These are phyloP conservation scores for Cytospora piceicola DNA, from an alignment of 2,329 filamentous ascomycete genomes.

Conservation along the genomic window DNA sequence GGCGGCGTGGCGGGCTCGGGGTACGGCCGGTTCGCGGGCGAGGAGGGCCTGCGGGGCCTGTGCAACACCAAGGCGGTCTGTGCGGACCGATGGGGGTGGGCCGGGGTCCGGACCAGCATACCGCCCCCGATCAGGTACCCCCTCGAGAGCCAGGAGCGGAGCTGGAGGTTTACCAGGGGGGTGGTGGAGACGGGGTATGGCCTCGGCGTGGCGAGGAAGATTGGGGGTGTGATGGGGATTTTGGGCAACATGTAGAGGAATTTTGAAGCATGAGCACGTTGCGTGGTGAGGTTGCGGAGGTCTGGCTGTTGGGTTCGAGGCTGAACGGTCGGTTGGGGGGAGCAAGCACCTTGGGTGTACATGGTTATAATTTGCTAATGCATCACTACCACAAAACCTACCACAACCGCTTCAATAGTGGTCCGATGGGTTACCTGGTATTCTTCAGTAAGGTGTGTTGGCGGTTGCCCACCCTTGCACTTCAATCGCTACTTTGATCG, in stretches of 20 bases:
- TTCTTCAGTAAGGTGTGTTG: not conserved
- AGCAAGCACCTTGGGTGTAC: not conserved
- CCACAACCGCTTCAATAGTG: not conserved
- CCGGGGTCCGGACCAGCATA: slow-evolving; percentile 74
- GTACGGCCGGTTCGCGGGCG: slow-evolving; percentile 90
- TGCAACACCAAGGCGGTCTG: slow-evolving; percentile 91
- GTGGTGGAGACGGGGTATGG: slow-evolving; percentile 67
- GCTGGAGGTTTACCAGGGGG: slow-evolving; percentile 67
- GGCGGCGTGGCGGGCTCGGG: slow-evolving; percentile 88
- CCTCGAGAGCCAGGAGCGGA: slow-evolving; percentile 64
- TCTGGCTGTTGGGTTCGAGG: not conserved
- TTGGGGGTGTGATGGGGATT: slow-evolving; percentile 36
- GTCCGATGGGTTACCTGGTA: not conserved
- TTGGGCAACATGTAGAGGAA: slow-evolving; percentile 35
- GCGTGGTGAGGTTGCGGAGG: not conserved
- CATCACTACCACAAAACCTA: not conserved
- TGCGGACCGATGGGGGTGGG: slow-evolving; percentile 67
- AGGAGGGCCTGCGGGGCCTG: slow-evolving; percentile 81
- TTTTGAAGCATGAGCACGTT: not conserved
- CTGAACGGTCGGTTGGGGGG: not conserved
- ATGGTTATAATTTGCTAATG: slow-evolving; percentile 14
- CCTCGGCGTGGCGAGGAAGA: slow-evolving; percentile 35
- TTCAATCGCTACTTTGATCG: not conserved
- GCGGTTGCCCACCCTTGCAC: not conserved
- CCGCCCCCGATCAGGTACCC: slow-evolving; percentile 83